phyloP scores from a whole-genome alignment of 1,139 yeast species.

The Sugiyamaella novakii region DNA sequence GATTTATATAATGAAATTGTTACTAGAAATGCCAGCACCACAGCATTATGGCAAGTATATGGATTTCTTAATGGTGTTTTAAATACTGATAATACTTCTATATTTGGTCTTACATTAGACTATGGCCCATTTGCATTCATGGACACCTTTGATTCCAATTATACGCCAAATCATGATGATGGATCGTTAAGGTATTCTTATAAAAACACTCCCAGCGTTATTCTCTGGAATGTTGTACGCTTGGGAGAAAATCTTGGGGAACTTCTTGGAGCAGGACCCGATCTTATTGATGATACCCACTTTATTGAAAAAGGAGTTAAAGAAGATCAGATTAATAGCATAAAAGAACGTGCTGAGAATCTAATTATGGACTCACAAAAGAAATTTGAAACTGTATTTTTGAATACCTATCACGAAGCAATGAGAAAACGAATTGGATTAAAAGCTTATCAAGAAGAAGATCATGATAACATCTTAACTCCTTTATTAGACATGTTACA shows the following conservation, averaged over 20 bases:
- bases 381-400: constrained; percentile 64
- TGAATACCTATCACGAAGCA: constrained; percentile 58
- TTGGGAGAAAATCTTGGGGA: constrained; percentile 85
- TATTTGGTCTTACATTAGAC: constrained; percentile 84
- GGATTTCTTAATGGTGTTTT: constrained; percentile 93
- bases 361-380: constrained; percentile 54
- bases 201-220: constrained; percentile 76
- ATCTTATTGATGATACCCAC: constrained; percentile 45
- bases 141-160: constrained; percentile 80
- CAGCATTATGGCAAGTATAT: constrained; percentile 87
- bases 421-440: constrained; percentile 74
- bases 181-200: constrained; percentile 70
- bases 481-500: constrained; percentile 67
- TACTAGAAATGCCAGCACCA: constrained; percentile 69
- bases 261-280: constrained; percentile 63
- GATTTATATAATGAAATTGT: constrained; percentile 71
- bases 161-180: constrained; percentile 92
- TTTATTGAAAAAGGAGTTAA: constrained; percentile 42
- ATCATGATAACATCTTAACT: constrained; percentile 52
- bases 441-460: constrained; percentile 44
- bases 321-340: constrained; percentile 52
- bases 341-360: constrained; percentile 61
- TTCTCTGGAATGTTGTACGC: constrained; percentile 92
- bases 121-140: constrained; percentile 93
- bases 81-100: constrained; percentile 90